A percentile compares a stretch with the other conserved stretches of the same genome.
Evolutionary conservation across 1,284 basidiomycete genomes (phyloP).

Genomic region (Apiotrichum brassicae): DNA sequence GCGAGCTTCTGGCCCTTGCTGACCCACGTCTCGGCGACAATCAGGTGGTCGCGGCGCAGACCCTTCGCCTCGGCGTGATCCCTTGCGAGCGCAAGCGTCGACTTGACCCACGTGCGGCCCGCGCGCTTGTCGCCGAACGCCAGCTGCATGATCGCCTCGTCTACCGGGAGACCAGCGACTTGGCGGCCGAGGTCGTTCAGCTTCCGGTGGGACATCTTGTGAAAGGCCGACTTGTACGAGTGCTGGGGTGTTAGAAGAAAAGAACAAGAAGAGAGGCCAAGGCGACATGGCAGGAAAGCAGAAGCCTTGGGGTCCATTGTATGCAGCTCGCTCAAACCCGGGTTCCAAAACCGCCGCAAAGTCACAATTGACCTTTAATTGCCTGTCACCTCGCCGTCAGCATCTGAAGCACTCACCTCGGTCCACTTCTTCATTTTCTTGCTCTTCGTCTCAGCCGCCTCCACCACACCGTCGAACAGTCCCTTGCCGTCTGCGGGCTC

Average conservation of each 20-base stretch:
- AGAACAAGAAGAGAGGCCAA: background rate
- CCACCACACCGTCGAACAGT: conserved; percentile 10
- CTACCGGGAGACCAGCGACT: conserved; percentile 80
- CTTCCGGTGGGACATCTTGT: conserved; percentile 91
- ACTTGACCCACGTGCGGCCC: conserved; percentile 68
- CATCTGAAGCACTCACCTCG: no score
- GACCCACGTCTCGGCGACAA: conserved; percentile 91
- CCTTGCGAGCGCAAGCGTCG: conserved; percentile 78
- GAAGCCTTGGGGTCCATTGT: no score
- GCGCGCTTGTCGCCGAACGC: conserved; percentile 88
- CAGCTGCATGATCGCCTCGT: conserved; percentile 94
- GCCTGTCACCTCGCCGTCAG: no score
- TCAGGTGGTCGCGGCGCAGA: conserved; percentile 63
- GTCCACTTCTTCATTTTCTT: conserved; percentile 21
- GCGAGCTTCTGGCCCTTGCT: conserved; percentile 66
- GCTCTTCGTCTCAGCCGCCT: background rate
- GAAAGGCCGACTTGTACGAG: conserved; percentile 60
- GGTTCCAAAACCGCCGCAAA: no score
- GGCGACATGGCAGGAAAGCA: background rate
- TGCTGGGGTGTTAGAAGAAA: conserved; percentile 21
- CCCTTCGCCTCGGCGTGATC: conserved; percentile 81
- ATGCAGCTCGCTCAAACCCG: no score
- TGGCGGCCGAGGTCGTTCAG: conserved; percentile 80
- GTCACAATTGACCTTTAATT: no score
- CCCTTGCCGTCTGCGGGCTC: conserved; percentile 1